Evolutionary conservation across 768 basidiomycete species (phyloP).

Genomic region (Suillus spraguei): DNA sequence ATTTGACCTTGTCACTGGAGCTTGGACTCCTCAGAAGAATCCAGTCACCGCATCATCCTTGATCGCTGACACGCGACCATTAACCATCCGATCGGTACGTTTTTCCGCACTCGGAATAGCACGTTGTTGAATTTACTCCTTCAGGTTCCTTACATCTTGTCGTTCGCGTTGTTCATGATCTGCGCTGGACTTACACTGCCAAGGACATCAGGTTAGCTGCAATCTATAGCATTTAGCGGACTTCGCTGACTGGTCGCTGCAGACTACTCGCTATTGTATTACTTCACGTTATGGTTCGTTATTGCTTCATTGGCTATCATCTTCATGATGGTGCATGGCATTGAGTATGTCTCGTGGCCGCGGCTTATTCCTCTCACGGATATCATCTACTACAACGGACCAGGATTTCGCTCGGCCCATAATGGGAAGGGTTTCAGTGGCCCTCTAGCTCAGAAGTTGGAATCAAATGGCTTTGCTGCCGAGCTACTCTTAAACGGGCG

Average conservation of each 20-base stretch:
- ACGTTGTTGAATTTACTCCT: slow-evolving; percentile 11
- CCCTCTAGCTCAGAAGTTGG: slow-evolving; percentile 34
- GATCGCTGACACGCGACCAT: slow-evolving; percentile 77
- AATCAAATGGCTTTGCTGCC: slow-evolving; percentile 38
- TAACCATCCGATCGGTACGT: slow-evolving; percentile 76
- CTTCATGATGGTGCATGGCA: slow-evolving; percentile 84
- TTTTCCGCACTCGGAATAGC: slow-evolving; percentile 29
- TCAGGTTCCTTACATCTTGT: slow-evolving; percentile 83
- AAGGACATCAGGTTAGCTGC: slow-evolving; percentile 75
- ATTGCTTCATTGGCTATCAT: slow-evolving; percentile 60
- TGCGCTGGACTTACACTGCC: slow-evolving; percentile 85
- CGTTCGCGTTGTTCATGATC: slow-evolving; percentile 86
- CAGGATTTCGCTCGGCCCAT: slow-evolving; percentile 78
- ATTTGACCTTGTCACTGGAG: slow-evolving; percentile 91
- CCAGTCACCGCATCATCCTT: slow-evolving; percentile 71
- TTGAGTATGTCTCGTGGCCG: slow-evolving; percentile 96
- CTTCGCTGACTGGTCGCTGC: slow-evolving; percentile 15
- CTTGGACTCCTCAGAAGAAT: slow-evolving; percentile 83
- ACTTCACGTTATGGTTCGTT: slow-evolving; percentile 79
- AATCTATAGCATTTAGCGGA: slow-evolving; percentile 3
- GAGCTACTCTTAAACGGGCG: slow-evolving; percentile 37
- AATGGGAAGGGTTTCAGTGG: slow-evolving; percentile 74
- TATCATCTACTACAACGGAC: slow-evolving; percentile 84
- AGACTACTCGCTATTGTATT: slow-evolving; percentile 88
- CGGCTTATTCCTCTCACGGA: slow-evolving; percentile 78